Percentiles rank a stretch among this genome's conserved stretches.
phyloP scores from a whole-genome alignment of 108 stramenopile genomes.

The Nannochloropsis salina region DNA sequence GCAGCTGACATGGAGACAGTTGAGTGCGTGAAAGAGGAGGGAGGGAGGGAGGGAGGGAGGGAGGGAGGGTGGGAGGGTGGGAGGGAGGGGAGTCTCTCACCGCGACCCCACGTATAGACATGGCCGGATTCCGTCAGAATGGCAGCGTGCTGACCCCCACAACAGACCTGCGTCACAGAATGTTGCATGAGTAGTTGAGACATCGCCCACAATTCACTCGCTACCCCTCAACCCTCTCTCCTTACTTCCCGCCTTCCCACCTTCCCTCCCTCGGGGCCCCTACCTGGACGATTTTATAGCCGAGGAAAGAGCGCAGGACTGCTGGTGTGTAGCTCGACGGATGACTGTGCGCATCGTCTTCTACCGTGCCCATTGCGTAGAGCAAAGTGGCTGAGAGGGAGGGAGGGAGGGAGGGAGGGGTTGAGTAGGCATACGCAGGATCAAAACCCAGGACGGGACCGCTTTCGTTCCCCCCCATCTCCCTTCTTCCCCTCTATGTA shows the following conservation, averaged over 20 bases:
- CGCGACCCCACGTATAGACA: constrained; percentile 49
- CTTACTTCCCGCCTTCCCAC: background rate
- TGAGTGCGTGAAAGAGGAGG: background rate
- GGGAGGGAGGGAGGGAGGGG: background rate
- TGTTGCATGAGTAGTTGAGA: background rate
- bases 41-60: background rate
- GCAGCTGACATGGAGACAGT: no score
- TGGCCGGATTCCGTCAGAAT: constrained; percentile 47
- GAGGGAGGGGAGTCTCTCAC: background rate
- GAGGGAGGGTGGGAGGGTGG: background rate
- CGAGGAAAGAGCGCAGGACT: constrained; percentile 30
- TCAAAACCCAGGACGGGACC: background rate
- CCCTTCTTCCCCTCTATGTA: background rate
- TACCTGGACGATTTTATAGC: constrained; percentile 34
- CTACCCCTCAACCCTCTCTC: background rate
- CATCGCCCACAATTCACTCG: background rate
- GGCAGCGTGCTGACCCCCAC: constrained; percentile 57
- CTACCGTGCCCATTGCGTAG: constrained; percentile 40
- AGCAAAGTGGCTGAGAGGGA: constrained; percentile 35
- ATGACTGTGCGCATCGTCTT: constrained; percentile 22
- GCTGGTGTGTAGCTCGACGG: constrained; percentile 18
- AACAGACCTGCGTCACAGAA: constrained; percentile 39
- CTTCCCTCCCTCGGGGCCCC: background rate
- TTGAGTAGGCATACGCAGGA: background rate
- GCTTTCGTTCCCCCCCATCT: background rate